Conservation (phyloP, 108 stramenopile genomes). For the Epithemia pelagica region DNA sequence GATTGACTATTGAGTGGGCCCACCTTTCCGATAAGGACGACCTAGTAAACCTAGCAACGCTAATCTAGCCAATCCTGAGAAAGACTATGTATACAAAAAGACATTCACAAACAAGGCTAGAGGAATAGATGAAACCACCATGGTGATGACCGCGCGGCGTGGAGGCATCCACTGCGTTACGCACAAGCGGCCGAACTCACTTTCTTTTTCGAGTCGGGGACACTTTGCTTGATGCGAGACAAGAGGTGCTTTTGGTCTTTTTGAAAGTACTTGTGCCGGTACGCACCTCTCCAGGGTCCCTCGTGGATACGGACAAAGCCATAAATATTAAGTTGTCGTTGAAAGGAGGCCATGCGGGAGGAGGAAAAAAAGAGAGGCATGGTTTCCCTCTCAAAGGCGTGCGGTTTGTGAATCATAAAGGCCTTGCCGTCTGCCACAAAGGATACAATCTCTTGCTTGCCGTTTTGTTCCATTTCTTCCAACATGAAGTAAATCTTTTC, state of each 20-base stretch:
- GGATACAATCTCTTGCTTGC: slow-evolving; percentile 56
- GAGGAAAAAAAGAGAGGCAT: slow-evolving; percentile 88
- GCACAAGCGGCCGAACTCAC: background rate
- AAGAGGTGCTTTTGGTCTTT: slow-evolving; percentile 33
- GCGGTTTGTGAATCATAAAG: slow-evolving; percentile 82
- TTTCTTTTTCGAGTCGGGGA: background rate
- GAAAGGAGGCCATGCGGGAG: slow-evolving; percentile 82
- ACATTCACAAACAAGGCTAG: too few species aligned
- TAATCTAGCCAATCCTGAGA: too few species aligned
- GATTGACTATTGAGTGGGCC: too few species aligned
- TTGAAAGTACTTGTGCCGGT: slow-evolving; percentile 67
- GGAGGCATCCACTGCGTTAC: too few species aligned
- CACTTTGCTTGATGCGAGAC: background rate
- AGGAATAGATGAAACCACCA: too few species aligned
- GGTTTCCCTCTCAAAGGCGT: slow-evolving; percentile 65
- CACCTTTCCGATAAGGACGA: too few species aligned
- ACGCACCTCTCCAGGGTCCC: slow-evolving; percentile 22
- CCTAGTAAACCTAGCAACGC: too few species aligned
- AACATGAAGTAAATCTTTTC: slow-evolving; percentile 75
- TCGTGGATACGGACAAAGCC: slow-evolving; percentile 30
- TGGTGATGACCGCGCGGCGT: too few species aligned
- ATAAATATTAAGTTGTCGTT: slow-evolving; percentile 72
- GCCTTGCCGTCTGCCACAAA: slow-evolving; percentile 86
- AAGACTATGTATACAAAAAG: too few species aligned
- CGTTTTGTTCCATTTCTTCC: slow-evolving; percentile 40